Evolutionary conservation across 140 eudicot species (phyloP).

Genomic region (Senecio squalidus): DNA sequence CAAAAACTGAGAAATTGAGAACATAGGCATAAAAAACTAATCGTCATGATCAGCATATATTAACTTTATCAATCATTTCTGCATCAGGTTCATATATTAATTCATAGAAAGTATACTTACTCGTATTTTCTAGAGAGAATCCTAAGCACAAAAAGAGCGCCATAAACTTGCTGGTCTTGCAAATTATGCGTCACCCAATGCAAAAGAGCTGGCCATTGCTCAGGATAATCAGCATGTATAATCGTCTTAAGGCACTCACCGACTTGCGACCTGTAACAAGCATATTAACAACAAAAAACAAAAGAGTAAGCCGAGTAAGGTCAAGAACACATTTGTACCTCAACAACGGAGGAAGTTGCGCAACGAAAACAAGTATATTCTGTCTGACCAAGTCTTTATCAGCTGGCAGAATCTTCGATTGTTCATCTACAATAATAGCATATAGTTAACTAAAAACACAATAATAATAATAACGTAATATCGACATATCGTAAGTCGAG

Average conservation of each 20-base stretch:
- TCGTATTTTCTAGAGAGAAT: constrained; percentile 87
- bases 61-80: too few species aligned
- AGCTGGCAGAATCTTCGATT: constrained; percentile 59
- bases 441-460: too few species aligned
- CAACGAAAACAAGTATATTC: constrained; percentile 68
- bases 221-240: constrained; percentile 83
- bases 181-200: constrained; percentile 90
- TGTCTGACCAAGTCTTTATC: constrained; percentile 88
- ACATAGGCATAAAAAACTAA: neutral
- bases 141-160: constrained; percentile 84
- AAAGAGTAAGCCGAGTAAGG: neutral
- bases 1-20: neutral
- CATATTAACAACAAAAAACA: neutral
- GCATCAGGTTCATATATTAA: too few species aligned
- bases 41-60: neutral
- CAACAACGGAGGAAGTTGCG: constrained; percentile 71
- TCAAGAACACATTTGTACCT: constrained; percentile 38
- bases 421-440: constrained; percentile 44
- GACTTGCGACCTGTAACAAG: constrained; percentile 60
- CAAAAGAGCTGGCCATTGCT: constrained; percentile 85
- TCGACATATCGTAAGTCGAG: too few species aligned
- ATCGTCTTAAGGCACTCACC: constrained; percentile 95
- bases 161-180: constrained; percentile 86
- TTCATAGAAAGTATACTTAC: too few species aligned
- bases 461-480: too few species aligned